A percentile compares a stretch with the other conserved stretches of the same genome.
Evolutionary conservation across 768 basidiomycete species (phyloP).

Genomic region (Lenzites betulinus): DNA sequence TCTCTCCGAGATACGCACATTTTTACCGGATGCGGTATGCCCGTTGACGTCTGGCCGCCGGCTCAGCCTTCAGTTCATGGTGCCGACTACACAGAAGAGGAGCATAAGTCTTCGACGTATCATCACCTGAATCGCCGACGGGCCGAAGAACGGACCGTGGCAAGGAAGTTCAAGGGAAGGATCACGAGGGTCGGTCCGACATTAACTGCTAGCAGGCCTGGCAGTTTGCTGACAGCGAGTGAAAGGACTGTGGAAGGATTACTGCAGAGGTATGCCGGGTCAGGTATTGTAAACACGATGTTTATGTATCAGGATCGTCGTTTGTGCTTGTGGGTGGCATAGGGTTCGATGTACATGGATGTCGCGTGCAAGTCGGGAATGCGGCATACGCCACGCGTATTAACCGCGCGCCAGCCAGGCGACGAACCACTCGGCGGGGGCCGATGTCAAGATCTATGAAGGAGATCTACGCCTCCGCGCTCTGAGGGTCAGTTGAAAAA

Average conservation of each 20-base stretch:
- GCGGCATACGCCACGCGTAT: not conserved
- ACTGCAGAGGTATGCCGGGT: too few species aligned
- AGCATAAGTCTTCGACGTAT: not conserved
- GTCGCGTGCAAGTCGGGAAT: too few species aligned
- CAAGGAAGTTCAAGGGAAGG: not conserved
- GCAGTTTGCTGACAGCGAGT: too few species aligned
- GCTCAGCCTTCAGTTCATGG: not conserved
- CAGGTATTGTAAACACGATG: not conserved
- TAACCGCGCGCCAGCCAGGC: not conserved
- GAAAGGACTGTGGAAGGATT: too few species aligned
- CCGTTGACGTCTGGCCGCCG: not conserved
- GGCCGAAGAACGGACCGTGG: not conserved
- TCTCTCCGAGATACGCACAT: not conserved
- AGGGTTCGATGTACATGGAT: too few species aligned
- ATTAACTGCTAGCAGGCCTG: too few species aligned
- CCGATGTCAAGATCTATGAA: not conserved
- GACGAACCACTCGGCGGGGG: constrained; percentile 6
- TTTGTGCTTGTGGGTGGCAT: not conserved
- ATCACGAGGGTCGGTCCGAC: too few species aligned
- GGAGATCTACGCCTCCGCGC: not conserved
- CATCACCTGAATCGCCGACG: not conserved
- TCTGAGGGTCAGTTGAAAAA: not conserved
- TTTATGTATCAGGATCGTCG: not conserved
- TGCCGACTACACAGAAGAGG: not conserved
- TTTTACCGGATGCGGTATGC: not conserved